Base-by-base conservation (phyloP, 176 grass and related monocot species). In the Lolium multiflorum region DNA sequence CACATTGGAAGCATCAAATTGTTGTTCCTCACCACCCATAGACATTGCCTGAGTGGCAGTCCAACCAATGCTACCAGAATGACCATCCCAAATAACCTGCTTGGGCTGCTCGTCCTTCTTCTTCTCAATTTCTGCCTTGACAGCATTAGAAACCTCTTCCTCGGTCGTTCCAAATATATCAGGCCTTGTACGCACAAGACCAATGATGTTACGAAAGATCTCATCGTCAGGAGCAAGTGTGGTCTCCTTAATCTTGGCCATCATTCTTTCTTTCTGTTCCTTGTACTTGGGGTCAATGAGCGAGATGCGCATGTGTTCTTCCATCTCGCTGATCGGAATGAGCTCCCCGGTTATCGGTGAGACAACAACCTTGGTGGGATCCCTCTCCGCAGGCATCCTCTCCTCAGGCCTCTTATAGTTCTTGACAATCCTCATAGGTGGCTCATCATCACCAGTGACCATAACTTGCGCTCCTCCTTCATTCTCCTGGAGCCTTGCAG, bases 111-210 rank as follows among this genome's bases (percentile, higher is more conserved):
- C 93, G 72, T 98, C 96, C 35, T 92, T 98, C 79, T 96, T 98
- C 93, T 98, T 98, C 74, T 96, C 96, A 18, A 96, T 98, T 84
- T 98, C 96, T 63, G 93, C 93, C 87, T 99, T 96, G 7, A 96
- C 97, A 50, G 97, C 94, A 83, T 96, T 96, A 28, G 97, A 96
- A 22, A 99, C 97, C 87, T 96, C 97, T 55, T 98, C 96, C 77
- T 96, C 97, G 0, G 97, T 99, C 7, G 97, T 99, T 7, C 97
- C 97, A 83, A 99, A 99, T 86, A 99, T 99, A 84, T 99, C 97
- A 62, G 97, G 97, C 28, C 94, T 89, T 31, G 97, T 99, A 66
- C 89, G 90, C 21, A 94, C 97, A 78, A 99, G 97, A 61, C 97
- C 97, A n/a, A 99, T 91, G 84, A 99, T 99, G 82, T 99, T 99